Evolutionary conservation across 306 rosid genomes (phyloP).

Genomic region (Begonia masoniana): DNA sequence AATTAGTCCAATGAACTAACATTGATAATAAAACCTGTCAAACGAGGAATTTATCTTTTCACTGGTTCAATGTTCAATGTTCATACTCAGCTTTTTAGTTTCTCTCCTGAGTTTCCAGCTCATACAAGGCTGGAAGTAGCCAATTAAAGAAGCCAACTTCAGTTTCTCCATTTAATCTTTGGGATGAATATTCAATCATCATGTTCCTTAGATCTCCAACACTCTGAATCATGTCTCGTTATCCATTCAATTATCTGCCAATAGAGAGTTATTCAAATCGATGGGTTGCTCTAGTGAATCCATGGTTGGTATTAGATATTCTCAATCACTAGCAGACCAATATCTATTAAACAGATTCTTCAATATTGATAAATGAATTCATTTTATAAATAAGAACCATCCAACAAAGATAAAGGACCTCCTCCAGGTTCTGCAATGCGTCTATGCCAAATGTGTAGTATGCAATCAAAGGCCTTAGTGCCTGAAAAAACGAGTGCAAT

Average conservation of each 20-base stretch:
- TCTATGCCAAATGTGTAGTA: conserved; percentile 48
- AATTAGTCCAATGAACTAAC: no score
- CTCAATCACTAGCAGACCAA: no score
- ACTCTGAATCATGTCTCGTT: conserved; percentile 57
- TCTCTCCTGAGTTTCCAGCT: no score
- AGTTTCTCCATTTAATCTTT: conserved; percentile 42
- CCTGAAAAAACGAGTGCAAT: conserved; percentile 34
- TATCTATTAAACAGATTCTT: no score
- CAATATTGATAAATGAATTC: no score
- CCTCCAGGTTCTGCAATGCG: conserved; percentile 42
- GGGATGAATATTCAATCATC: conserved; percentile 51
- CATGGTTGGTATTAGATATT: no score
- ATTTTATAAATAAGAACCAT: background rate
- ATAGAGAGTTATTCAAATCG: no score
- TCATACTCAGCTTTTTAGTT: no score
- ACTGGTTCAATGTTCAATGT: no score
- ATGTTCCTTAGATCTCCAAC: conserved; percentile 83
- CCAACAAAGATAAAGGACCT: conserved; percentile 33
- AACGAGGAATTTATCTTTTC: no score
- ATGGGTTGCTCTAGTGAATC: no score
- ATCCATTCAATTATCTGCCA: conserved; percentile 60
- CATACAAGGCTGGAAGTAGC: conserved; percentile 38
- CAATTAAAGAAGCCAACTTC: conserved; percentile 58
- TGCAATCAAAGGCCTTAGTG: conserved; percentile 65
- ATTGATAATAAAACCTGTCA: no score